phyloP scores from a whole-genome alignment of 331 rosid species.

The Stylosanthes scabra region DNA sequence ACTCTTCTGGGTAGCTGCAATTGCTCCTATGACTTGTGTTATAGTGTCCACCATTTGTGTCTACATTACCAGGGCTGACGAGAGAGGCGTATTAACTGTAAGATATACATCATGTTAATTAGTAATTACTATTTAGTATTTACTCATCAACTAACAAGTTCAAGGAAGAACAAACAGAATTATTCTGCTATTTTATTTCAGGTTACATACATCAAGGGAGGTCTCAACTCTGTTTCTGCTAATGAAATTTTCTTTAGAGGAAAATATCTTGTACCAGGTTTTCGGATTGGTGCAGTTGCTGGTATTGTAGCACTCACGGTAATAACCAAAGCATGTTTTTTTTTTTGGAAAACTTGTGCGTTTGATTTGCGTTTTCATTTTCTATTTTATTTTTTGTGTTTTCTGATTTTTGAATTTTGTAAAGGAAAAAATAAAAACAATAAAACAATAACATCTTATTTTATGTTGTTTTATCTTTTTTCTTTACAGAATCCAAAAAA shows the following conservation, averaged over 20 bases:
- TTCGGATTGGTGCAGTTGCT: slow-evolving; percentile 66
- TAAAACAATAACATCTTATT: too few relatives aligned
- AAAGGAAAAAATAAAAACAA: too few relatives aligned
- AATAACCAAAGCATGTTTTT: slow-evolving; percentile 22
- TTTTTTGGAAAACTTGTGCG: not conserved
- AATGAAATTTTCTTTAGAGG: slow-evolving; percentile 68
- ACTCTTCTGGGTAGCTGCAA: slow-evolving; percentile 81
- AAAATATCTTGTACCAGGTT: slow-evolving; percentile 55
- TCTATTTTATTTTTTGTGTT: too few relatives aligned
- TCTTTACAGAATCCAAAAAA: too few relatives aligned
- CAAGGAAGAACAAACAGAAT: not conserved
- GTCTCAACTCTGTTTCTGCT: slow-evolving; percentile 76
- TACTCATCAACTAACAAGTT: too few relatives aligned
- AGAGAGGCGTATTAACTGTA: slow-evolving; percentile 76
- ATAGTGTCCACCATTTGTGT: slow-evolving; percentile 72
- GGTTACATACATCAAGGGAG: slow-evolving; percentile 62
- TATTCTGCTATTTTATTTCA: slow-evolving; percentile 34
- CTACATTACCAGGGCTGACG: slow-evolving; percentile 73
- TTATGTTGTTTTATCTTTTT: too few relatives aligned
- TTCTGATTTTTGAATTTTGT: too few relatives aligned
- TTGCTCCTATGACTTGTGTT: slow-evolving; percentile 80
- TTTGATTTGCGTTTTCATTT: too few relatives aligned
- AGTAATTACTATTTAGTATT: not conserved
- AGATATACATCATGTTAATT: slow-evolving; percentile 36
- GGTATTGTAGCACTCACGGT: slow-evolving; percentile 88